These are phyloP conservation scores for Cordyceps javanica DNA, from an alignment of 2,329 filamentous ascomycete species.

Conservation along the genomic window DNA sequence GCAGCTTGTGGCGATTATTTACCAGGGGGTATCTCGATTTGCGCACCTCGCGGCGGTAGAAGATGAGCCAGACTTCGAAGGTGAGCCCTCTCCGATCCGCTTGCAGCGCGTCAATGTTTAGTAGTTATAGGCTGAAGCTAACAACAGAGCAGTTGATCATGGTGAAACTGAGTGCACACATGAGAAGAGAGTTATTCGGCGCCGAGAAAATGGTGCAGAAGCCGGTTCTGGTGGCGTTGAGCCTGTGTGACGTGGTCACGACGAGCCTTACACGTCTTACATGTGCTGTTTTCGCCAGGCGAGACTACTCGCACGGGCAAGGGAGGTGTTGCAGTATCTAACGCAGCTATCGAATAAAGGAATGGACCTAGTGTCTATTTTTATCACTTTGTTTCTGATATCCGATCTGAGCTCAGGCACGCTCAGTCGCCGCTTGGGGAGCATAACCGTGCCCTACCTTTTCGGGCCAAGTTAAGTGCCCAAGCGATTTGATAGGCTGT, in stretches of 20 bases:
- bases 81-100: slow-evolving; percentile 1
- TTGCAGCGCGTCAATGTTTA: background rate
- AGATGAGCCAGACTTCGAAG: background rate
- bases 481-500: background rate
- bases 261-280: background rate
- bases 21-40: slow-evolving; percentile 13
- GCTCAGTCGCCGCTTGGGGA: background rate
- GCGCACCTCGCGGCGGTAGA: slow-evolving; percentile 1
- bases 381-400: background rate
- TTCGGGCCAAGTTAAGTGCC: background rate
- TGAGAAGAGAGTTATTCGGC: background rate
- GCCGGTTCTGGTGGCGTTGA: background rate
- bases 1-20: slow-evolving; percentile 19
- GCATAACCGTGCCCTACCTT: background rate
- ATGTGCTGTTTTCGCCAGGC: no score
- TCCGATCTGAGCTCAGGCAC: background rate
- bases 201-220: background rate
- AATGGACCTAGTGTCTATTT: no score
- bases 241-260: background rate
- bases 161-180: background rate
- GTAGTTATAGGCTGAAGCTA: background rate
- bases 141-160: background rate
- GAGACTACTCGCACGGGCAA: no score
- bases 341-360: no score
- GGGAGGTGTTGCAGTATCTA: no score